These are phyloP conservation scores for Lagenidium sp. DNA, from an alignment of 352 stramenopile species.

Conservation along the genomic window DNA sequence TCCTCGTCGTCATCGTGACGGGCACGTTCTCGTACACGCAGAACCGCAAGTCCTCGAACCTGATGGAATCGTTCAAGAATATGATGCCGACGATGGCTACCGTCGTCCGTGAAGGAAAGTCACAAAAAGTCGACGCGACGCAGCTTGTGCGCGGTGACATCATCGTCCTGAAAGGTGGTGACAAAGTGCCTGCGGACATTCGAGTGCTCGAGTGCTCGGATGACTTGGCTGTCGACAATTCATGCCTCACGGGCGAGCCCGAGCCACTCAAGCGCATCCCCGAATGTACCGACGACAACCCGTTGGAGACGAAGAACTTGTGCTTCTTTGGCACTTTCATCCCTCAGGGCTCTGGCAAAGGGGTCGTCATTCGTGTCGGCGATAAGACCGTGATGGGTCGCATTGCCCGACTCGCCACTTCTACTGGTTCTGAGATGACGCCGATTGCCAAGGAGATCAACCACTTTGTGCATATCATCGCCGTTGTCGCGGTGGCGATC, in stretches of 20 bases:
- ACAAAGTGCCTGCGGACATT: slow-evolving; percentile 94
- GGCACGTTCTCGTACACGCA: slow-evolving; percentile 70
- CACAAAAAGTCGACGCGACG: slow-evolving; percentile 63
- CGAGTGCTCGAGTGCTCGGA: slow-evolving; percentile 91
- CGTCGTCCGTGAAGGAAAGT: slow-evolving; percentile 70
- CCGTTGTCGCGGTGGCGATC: slow-evolving; percentile 25
- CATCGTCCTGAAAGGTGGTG: slow-evolving; percentile 79
- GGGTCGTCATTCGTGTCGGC: slow-evolving; percentile 56
- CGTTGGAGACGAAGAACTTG: slow-evolving; percentile 76
- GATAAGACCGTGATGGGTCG: slow-evolving; percentile 81
- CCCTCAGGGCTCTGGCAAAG: slow-evolving; percentile 56
- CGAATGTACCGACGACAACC: slow-evolving; percentile 67
- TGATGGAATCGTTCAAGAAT: slow-evolving; percentile 85
- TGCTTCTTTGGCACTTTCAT: slow-evolving; percentile 79
- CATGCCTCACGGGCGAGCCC: slow-evolving; percentile 76
- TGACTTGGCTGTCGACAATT: slow-evolving; percentile 88
- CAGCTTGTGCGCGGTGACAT: slow-evolving; percentile 85
- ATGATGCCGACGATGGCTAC: slow-evolving; percentile 79
- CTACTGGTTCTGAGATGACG: slow-evolving; percentile 24
- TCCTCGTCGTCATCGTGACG: slow-evolving; percentile 64
- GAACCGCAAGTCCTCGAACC: slow-evolving; percentile 65
- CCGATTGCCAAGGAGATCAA: slow-evolving; percentile 38
- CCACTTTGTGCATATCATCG: slow-evolving; percentile 49
- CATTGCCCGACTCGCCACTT: slow-evolving; percentile 52
- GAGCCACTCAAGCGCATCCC: slow-evolving; percentile 83